phyloP scores from a whole-genome alignment of 257 asterid genomes.

The Solanum appendiculatum region DNA sequence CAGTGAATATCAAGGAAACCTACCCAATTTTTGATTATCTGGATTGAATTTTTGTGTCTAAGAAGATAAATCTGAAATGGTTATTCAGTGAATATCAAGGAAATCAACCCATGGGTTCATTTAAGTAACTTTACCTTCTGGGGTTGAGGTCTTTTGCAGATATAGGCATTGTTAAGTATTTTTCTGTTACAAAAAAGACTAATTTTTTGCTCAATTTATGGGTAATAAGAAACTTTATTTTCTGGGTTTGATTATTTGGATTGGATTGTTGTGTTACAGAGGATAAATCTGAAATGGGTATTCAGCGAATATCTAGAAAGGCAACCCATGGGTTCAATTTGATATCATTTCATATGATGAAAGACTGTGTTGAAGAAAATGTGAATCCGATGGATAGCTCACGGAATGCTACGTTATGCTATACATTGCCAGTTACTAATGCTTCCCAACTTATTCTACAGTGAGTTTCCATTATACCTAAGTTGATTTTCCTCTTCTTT shows the following conservation, averaged over 20 bases:
- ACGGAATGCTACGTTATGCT: slow-evolving; percentile 46
- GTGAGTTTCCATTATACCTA: slow-evolving; percentile 26
- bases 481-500: neutral
- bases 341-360: slow-evolving; percentile 38
- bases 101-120: slow-evolving; percentile 20
- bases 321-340: slow-evolving; percentile 58
- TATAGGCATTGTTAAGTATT: neutral
- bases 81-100: slow-evolving; percentile 48
- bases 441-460: slow-evolving; percentile 43
- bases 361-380: slow-evolving; percentile 18
- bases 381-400: slow-evolving; percentile 10
- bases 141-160: neutral
- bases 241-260: neutral
- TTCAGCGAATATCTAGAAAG: slow-evolving; percentile 53
- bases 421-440: slow-evolving; percentile 48
- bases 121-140: neutral
- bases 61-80: slow-evolving; percentile 33
- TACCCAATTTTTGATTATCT: neutral
- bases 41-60: neutral
- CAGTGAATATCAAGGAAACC: slow-evolving; percentile 51
- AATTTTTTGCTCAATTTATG: neutral
- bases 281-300: slow-evolving; percentile 24
- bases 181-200: neutral
- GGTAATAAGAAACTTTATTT: neutral
- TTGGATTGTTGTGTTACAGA: slow-evolving; percentile 19